Percentiles rank a stretch among this genome's conserved stretches.
Conservation (phyloP, 345 rosid species). For the Salix koriyanagi region DNA sequence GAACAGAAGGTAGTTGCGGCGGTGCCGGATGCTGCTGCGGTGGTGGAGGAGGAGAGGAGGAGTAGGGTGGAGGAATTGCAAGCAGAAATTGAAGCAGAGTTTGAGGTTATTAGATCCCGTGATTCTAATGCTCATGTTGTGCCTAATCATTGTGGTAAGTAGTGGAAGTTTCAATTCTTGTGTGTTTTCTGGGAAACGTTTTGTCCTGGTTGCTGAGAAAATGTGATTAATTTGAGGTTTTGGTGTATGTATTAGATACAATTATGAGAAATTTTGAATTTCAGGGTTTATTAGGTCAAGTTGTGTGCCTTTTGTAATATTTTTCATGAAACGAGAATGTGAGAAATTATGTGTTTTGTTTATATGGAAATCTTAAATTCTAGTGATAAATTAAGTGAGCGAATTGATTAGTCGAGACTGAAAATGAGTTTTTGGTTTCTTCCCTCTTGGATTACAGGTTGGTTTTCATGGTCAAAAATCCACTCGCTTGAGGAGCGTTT, state of each 20-base stretch:
- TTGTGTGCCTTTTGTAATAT: neutral
- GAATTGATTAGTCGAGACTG: neutral
- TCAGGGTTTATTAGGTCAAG: neutral
- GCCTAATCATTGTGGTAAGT: constrained; percentile 90
- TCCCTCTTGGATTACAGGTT: constrained; percentile 45
- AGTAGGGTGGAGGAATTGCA: constrained; percentile 76
- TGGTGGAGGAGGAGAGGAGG: constrained; percentile 40
- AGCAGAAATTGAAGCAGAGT: constrained; percentile 69
- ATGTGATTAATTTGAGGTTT: neutral
- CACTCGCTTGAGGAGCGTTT: constrained; percentile 82
- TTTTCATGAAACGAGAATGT: neutral
- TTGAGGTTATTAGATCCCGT: constrained; percentile 80
- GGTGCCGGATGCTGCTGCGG: constrained; percentile 12
- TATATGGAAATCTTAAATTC: neutral
- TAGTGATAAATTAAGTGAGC: neutral
- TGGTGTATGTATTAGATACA: neutral
- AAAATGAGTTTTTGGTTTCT: neutral
- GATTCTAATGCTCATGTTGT: constrained; percentile 65
- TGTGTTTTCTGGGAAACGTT: neutral
- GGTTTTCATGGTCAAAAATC: constrained; percentile 90
- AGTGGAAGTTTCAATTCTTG: neutral
- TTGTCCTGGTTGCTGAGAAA: neutral
- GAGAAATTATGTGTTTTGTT: neutral
- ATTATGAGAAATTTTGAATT: neutral
- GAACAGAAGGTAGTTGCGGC: constrained; percentile 22